A percentile compares a stretch with the other conserved stretches of the same genome.
Conservation (phyloP, 2,329 filamentous ascomycete species). For the Ascochyta rabiei region DNA sequence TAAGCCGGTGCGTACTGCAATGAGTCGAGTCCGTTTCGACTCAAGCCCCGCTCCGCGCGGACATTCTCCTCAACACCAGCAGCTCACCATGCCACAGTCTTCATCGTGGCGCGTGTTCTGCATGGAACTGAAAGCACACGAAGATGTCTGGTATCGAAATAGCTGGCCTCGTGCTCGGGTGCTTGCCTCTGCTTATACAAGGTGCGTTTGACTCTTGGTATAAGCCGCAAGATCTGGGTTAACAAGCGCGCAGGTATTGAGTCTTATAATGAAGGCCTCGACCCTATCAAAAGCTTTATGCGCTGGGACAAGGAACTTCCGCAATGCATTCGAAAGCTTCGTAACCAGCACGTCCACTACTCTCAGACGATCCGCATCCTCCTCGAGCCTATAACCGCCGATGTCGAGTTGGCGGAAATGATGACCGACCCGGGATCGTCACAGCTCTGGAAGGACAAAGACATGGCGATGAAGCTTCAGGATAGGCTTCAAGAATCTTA, state of each 20-base stretch:
- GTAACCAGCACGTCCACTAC: slow-evolving; percentile 47
- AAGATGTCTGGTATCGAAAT: slow-evolving; percentile 42
- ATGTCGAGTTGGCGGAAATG: slow-evolving; percentile 45
- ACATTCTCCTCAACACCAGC: slow-evolving; percentile 5
- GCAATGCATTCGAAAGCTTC: slow-evolving; percentile 43
- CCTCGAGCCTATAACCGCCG: slow-evolving; percentile 45
- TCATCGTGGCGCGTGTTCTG: neutral
- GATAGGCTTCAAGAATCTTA: slow-evolving; percentile 45
- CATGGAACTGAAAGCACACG: neutral
- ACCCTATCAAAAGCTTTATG: slow-evolving; percentile 47
- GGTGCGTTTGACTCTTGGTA: slow-evolving; percentile 15
- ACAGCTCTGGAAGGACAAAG: slow-evolving; percentile 41
- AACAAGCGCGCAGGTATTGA: slow-evolving; percentile 32
- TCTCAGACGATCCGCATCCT: slow-evolving; percentile 45
- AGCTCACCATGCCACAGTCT: slow-evolving; percentile 20
- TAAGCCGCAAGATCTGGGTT: neutral
- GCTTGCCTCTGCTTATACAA: slow-evolving; percentile 48
- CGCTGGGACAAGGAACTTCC: slow-evolving; percentile 46
- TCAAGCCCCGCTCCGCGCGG: slow-evolving; percentile 11
- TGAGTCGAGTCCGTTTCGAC: slow-evolving; percentile 8
- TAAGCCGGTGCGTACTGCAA: slow-evolving; percentile 6
- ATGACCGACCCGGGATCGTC: slow-evolving; percentile 38
- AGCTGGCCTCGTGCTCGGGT: slow-evolving; percentile 45
- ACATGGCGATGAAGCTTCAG: slow-evolving; percentile 35
- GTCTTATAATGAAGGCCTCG: slow-evolving; percentile 48